A percentile compares a stretch with the other conserved stretches of the same genome.
Conservation (phyloP, 202 grass and related monocot species). For the Carex arenaria region DNA sequence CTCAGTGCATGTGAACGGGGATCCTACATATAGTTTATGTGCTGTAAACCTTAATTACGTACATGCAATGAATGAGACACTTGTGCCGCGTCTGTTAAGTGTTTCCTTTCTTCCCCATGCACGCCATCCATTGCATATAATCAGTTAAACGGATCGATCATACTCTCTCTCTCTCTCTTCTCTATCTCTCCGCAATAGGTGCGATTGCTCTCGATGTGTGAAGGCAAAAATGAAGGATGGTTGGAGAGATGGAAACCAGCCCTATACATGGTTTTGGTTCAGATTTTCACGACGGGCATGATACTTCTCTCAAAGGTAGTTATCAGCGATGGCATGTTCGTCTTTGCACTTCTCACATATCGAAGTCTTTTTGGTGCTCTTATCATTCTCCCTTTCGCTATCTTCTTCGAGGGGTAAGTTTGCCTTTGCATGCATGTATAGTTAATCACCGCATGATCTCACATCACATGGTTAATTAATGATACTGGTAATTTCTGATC, state of each 20-base stretch:
- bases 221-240: not conserved
- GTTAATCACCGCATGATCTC: not conserved
- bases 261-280: slow-evolving; percentile 38
- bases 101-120: not conserved
- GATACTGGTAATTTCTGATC: not conserved
- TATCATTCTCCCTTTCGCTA: slow-evolving; percentile 30
- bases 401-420: slow-evolving; percentile 36
- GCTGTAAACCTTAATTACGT: too few species aligned
- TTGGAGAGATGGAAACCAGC: slow-evolving; percentile 30
- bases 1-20: not conserved
- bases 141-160: not conserved
- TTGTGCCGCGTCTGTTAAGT: not conserved
- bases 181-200: slow-evolving; percentile 1
- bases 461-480: not conserved
- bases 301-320: slow-evolving; percentile 46
- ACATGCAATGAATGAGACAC: not conserved
- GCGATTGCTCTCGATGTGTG: not conserved
- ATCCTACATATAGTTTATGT: not conserved
- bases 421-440: not conserved
- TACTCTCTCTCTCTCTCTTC: not conserved
- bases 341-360: slow-evolving; percentile 45
- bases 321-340: slow-evolving; percentile 34
- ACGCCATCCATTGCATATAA: not conserved
- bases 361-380: slow-evolving; percentile 34
- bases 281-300: slow-evolving; percentile 43